These are phyloP conservation scores for Mortierella sp. DNA, from an alignment of 371 early-diverging fungal species.

Conservation along the genomic window DNA sequence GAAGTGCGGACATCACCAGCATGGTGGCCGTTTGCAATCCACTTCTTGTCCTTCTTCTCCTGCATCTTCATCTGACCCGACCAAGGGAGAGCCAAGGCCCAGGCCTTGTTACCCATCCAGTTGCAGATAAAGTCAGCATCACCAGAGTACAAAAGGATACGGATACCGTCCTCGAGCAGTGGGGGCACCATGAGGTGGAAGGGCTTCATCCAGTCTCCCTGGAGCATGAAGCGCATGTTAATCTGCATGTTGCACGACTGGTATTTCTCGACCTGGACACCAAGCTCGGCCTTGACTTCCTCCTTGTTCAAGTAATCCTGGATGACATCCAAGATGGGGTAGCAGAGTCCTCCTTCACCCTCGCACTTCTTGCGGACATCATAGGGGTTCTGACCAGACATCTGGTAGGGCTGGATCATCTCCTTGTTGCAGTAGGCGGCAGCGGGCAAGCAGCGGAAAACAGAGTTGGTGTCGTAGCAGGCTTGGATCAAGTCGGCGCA, in stretches of 20 bases:
- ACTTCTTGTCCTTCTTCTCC: slow-evolving; percentile 71
- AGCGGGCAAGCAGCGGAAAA: slow-evolving; percentile 89
- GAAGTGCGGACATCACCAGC: slow-evolving; percentile 84
- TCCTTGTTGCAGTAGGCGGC: slow-evolving; percentile 89
- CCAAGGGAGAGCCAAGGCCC: slow-evolving; percentile 90
- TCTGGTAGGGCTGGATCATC: slow-evolving; percentile 72
- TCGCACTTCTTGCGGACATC: slow-evolving; percentile 88
- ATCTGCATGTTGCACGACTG: slow-evolving; percentile 88
- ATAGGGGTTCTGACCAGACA: slow-evolving; percentile 83
- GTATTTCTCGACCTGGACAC: slow-evolving; percentile 71
- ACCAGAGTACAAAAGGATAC: slow-evolving; percentile 92
- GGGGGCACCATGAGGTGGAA: slow-evolving; percentile 82
- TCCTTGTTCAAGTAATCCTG: slow-evolving; percentile 83
- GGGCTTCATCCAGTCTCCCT: slow-evolving; percentile 94
- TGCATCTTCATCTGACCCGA: slow-evolving; percentile 77
- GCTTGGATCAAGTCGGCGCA: slow-evolving; percentile 84
- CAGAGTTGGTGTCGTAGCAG: slow-evolving; percentile 86
- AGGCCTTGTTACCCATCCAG: slow-evolving; percentile 97
- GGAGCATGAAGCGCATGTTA: slow-evolving; percentile 83
- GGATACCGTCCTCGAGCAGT: slow-evolving; percentile 85
- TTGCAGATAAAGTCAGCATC: slow-evolving; percentile 91
- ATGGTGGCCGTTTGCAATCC: slow-evolving; percentile 64
- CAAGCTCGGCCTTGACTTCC: slow-evolving; percentile 87
- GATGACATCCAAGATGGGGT: slow-evolving; percentile 84
- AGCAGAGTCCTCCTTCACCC: slow-evolving; percentile 82